phyloP scores from a whole-genome alignment of 306 rosid species.

The Trifolium repens region DNA sequence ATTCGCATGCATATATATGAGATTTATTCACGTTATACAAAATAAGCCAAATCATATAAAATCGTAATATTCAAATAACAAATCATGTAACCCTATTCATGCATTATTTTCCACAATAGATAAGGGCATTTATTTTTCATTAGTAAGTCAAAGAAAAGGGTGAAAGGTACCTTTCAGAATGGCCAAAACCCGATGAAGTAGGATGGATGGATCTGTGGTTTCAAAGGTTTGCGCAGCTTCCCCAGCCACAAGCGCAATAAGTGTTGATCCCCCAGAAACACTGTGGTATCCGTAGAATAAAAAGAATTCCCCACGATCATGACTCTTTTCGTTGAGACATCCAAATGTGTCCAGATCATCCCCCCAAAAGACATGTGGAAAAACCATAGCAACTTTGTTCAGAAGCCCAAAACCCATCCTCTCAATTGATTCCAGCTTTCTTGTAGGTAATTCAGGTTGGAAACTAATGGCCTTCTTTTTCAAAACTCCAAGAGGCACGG shows the following conservation, averaged over 20 bases:
- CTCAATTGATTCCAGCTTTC: constrained; percentile 80
- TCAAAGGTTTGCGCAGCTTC: constrained; percentile 94
- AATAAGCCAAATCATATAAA: background rate
- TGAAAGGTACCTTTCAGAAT: constrained; percentile 72
- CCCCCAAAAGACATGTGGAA: constrained; percentile 96
- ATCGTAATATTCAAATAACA: background rate
- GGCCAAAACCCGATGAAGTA: constrained; percentile 70
- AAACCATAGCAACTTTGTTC: constrained; percentile 91
- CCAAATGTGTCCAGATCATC: constrained; percentile 96
- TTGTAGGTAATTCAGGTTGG: constrained; percentile 81
- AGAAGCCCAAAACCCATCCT: constrained; percentile 92
- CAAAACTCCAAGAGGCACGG: constrained; percentile 94
- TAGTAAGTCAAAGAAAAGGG: constrained; percentile 19
- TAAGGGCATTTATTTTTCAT: constrained; percentile 19
- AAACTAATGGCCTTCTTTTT: constrained; percentile 66
- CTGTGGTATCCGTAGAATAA: constrained; percentile 88
- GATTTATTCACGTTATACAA: background rate
- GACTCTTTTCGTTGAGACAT: constrained; percentile 71
- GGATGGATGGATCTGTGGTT: constrained; percentile 65
- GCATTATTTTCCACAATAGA: background rate
- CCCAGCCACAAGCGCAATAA: constrained; percentile 93
- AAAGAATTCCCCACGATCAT: constrained; percentile 88
- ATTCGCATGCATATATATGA: background rate
- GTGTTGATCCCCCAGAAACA: constrained; percentile 90
- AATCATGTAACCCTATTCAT: background rate